phyloP scores from a whole-genome alignment of 2,329 filamentous ascomycete species.

The Aspergillus ibericus region DNA sequence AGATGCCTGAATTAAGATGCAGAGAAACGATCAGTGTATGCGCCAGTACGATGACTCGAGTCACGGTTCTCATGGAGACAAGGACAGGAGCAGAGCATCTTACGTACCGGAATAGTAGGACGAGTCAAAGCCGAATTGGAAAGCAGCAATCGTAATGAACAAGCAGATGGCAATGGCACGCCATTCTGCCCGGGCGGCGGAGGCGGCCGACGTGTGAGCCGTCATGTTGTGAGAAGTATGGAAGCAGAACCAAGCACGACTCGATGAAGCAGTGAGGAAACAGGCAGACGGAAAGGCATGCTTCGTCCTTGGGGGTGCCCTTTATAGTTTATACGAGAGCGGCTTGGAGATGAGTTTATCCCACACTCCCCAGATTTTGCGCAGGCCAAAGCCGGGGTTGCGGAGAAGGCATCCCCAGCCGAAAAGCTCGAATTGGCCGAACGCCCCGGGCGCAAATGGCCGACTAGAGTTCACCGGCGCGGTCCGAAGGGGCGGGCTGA shows the following conservation, averaged over 20 bases:
- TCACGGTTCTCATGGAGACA: too few relatives aligned
- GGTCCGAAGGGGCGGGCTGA: not conserved
- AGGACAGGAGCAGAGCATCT: not conserved
- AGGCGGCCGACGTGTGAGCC: not conserved
- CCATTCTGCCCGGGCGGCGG: not conserved
- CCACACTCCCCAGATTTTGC: not conserved
- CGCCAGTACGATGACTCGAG: too few relatives aligned
- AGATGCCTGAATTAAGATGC: not conserved
- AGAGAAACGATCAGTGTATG: not conserved
- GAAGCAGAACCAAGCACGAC: not conserved
- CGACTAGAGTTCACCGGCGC: conserved; percentile 2
- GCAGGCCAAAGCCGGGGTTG: not conserved
- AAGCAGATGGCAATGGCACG: conserved; percentile 3
- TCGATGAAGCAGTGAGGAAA: not conserved
- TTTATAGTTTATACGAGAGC: not conserved
- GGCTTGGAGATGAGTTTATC: not conserved
- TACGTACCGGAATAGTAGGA: conserved; percentile 3
- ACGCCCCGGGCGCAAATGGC: not conserved
- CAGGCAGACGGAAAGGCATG: not conserved
- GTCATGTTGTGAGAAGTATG: not conserved
- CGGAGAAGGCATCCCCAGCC: not conserved
- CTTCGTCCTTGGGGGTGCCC: too few relatives aligned
- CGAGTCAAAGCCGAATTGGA: conserved; percentile 5
- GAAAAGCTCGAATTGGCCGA: not conserved
- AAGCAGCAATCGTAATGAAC: not conserved